phyloP scores from a whole-genome alignment of 1,284 basidiomycete genomes.

The Wolfiporia cocos region DNA sequence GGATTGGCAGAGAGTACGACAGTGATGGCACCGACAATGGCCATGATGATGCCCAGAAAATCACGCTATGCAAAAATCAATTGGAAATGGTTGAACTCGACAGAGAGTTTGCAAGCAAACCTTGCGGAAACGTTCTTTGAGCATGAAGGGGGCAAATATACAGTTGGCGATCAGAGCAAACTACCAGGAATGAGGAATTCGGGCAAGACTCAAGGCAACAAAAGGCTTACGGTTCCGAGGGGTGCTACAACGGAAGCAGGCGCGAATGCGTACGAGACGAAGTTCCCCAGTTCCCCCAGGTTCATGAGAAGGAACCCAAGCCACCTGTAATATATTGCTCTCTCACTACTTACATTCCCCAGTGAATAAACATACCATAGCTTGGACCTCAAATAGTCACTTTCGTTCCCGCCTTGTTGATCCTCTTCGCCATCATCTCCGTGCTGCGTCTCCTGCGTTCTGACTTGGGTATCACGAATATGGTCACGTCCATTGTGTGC shows the following conservation, averaged over 20 bases:
- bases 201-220: too few relatives aligned
- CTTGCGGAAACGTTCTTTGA: slow-evolving; percentile 74
- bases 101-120: slow-evolving; percentile 28
- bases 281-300: slow-evolving; percentile 89
- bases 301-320: slow-evolving; percentile 86
- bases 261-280: slow-evolving; percentile 84
- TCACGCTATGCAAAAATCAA: slow-evolving; percentile 46
- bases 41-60: slow-evolving; percentile 80
- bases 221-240: slow-evolving; percentile 83
- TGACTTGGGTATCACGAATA: too few relatives aligned
- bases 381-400: slow-evolving; percentile 76
- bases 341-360: slow-evolving; percentile 4
- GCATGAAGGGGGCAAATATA: slow-evolving; percentile 85
- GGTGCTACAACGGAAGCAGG: slow-evolving; percentile 96
- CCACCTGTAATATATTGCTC: slow-evolving; percentile 59
- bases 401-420: slow-evolving; percentile 30
- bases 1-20: slow-evolving; percentile 83
- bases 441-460: not conserved
- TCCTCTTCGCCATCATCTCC: not conserved
- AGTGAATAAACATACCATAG: slow-evolving; percentile 67
- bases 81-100: slow-evolving; percentile 6
- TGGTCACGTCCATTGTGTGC: not conserved
- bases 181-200: slow-evolving; percentile 30
- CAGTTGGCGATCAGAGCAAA: slow-evolving; percentile 93
- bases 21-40: slow-evolving; percentile 81